phyloP scores from a whole-genome alignment of 768 basidiomycete genomes.

The Botryobasidium botryosum region DNA sequence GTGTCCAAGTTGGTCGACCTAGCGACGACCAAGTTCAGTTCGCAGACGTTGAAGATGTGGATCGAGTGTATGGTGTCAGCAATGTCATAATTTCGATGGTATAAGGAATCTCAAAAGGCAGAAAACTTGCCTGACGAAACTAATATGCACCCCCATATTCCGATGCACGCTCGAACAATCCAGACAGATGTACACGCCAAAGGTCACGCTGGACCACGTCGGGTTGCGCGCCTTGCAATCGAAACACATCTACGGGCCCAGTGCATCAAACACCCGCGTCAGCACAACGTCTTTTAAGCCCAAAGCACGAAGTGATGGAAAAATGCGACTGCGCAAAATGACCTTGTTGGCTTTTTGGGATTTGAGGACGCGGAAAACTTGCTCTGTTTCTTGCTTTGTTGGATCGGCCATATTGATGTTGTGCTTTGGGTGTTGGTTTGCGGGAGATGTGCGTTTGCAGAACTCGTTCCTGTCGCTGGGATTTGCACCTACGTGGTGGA shows the following conservation, averaged over 20 bases:
- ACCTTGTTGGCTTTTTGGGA: conserved; percentile 84
- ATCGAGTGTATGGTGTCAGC: no score
- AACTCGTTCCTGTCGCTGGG: no score
- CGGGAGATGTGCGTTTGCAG: no score
- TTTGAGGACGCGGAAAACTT: conserved; percentile 67
- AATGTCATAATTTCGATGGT: no score
- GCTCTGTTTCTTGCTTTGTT: conserved; percentile 67
- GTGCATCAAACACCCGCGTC: conserved; percentile 5
- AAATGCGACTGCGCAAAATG: background rate
- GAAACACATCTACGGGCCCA: conserved; percentile 52
- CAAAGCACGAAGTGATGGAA: conserved; percentile 7
- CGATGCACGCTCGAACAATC: conserved; percentile 92
- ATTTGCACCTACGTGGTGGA: no score
- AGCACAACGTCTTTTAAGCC: conserved; percentile 11
- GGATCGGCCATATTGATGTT: conserved; percentile 10
- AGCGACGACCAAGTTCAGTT: conserved; percentile 2
- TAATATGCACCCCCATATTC: conserved; percentile 96
- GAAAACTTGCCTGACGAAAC: conserved; percentile 69
- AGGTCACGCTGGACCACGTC: conserved; percentile 94
- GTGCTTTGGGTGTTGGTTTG: no score
- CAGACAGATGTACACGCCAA: conserved; percentile 91
- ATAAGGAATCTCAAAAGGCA: background rate
- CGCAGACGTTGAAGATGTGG: no score
- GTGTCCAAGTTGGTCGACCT: conserved; percentile 94
- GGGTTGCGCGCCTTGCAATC: conserved; percentile 93